Base-by-base conservation (phyloP, 352 stramenopile genomes). In the Pythium sp. region DNA sequence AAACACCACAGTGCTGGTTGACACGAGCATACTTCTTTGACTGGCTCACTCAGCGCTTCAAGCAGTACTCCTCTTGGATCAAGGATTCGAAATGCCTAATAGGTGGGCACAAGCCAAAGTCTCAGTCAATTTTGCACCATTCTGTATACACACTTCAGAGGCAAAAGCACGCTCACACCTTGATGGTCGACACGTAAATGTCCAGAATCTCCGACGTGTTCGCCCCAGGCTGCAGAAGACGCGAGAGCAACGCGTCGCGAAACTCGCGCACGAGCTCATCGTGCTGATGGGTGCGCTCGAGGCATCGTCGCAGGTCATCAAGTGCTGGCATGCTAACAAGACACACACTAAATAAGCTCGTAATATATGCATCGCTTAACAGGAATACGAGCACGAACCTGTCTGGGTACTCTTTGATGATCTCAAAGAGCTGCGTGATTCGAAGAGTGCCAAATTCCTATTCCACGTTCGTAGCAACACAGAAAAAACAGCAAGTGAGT, bases 111-210 rank as follows among this genome's bases (percentile, higher is more conserved):
- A 20, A 60, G 24, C 41, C 56, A 34, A 7, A 66, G 28, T 11
- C 28, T 53, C 24, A 24, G 12, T 57, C 57, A 58, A 28, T 32
- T 70, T 26, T 20, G 9, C 5, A 34, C 8, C 20, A 7, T 32
- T n/a, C n/a, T 57, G 3, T 30, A 15, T 62, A 41, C 8, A 22
- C 34, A 11, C 15, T 34, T 9, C 20, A 38, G 32, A 38, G 5
- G 1, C 5, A 15, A 61, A 6, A 32, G 20, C 7, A 6, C 14
- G 4, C 1, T 18, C 46, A 6, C 71, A 89, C 83, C 74, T 98
- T 99, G 67, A 99, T 99, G 2, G 94, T 98, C 41, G 89, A 93
- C 54, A 99, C 97, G 77, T 99, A 99, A 28, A 99, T 95, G 74
- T 99, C 94, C 62, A 99, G 88, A 65, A 99, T 99, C 65, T 98